A percentile compares a stretch with the other conserved stretches of the same genome.
Evolutionary conservation across 2,329 filamentous ascomycete genomes (phyloP).

Genomic region (Penicillium polonicum): DNA sequence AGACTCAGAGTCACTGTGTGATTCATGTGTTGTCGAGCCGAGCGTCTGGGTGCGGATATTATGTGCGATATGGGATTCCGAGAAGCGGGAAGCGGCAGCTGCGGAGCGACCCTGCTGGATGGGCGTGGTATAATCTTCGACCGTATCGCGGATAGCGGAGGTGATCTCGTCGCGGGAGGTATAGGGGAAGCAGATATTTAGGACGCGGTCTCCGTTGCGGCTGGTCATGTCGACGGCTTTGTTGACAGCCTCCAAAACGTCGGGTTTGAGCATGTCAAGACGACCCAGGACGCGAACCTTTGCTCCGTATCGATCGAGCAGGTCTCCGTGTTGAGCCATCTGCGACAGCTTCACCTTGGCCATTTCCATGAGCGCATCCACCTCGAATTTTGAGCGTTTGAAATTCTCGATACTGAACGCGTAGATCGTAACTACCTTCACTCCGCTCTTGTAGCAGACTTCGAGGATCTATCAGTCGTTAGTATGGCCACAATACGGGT

Average conservation of each 20-base stretch:
- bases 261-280: slow-evolving; percentile 75
- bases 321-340: slow-evolving; percentile 85
- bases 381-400: slow-evolving; percentile 93
- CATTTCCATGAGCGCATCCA: slow-evolving; percentile 96
- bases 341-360: slow-evolving; percentile 93
- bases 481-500: slow-evolving; percentile 1
- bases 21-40: slow-evolving; percentile 32
- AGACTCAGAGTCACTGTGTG: slow-evolving; percentile 50
- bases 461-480: slow-evolving; percentile 69
- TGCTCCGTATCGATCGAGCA: slow-evolving; percentile 90
- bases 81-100: slow-evolving; percentile 59
- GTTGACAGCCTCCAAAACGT: slow-evolving; percentile 86
- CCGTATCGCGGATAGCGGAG: slow-evolving; percentile 79
- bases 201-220: slow-evolving; percentile 72
- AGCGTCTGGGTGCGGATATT: slow-evolving; percentile 71
- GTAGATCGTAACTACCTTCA: slow-evolving; percentile 95
- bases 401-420: slow-evolving; percentile 99
- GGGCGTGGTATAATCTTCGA: slow-evolving; percentile 79
- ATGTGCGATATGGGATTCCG: slow-evolving; percentile 80
- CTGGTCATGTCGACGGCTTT: slow-evolving; percentile 82
- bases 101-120: slow-evolving; percentile 47
- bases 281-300: slow-evolving; percentile 82
- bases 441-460: slow-evolving; percentile 95
- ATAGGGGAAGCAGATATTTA: slow-evolving; percentile 98
- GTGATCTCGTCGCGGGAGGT: slow-evolving; percentile 96